Conservation (phyloP, 148 eudicot species). For the Camellia lanceoleosa region DNA sequence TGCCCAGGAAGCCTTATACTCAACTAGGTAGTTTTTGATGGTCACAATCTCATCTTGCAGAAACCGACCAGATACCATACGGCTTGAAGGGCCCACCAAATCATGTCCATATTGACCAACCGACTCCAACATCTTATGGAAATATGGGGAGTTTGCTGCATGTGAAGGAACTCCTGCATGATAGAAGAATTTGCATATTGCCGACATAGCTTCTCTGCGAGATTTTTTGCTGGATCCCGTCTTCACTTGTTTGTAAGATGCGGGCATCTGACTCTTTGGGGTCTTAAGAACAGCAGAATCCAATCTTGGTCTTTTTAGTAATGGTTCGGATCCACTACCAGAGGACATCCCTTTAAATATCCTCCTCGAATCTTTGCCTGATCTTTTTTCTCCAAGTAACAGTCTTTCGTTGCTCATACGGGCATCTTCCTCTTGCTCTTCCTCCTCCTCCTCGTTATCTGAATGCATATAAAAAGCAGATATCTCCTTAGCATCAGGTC, state of each 20-base stretch:
- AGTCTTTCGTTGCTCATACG: constrained; percentile 44
- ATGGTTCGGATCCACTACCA: constrained; percentile 51
- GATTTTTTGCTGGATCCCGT: constrained; percentile 39
- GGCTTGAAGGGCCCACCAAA: constrained; percentile 65
- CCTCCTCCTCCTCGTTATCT: constrained; percentile 75
- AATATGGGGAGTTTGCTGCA: constrained; percentile 67
- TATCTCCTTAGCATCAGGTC: constrained; percentile 60
- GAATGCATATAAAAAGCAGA: constrained; percentile 65
- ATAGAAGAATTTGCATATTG: constrained; percentile 85
- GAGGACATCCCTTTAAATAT: constrained; percentile 42
- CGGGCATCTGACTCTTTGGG: constrained; percentile 43
- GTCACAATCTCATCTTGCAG: constrained; percentile 73
- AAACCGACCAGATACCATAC: constrained; percentile 59
- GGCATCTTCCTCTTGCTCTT: constrained; percentile 65
- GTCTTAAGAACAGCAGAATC: constrained; percentile 40
- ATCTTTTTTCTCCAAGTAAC: constrained; percentile 43
- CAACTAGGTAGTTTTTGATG: constrained; percentile 57
- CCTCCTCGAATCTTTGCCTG: constrained; percentile 46
- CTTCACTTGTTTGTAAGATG: constrained; percentile 42
- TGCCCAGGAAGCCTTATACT: constrained; percentile 83
- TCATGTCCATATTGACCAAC: constrained; percentile 83
- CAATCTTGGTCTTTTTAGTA: constrained; percentile 48
- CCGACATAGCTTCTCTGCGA: constrained; percentile 70
- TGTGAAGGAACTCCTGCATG: constrained; percentile 81
- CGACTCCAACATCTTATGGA: constrained; percentile 87